phyloP scores from a whole-genome alignment of 495 filamentous ascomycete genomes.

The Podospora tetraspora region DNA sequence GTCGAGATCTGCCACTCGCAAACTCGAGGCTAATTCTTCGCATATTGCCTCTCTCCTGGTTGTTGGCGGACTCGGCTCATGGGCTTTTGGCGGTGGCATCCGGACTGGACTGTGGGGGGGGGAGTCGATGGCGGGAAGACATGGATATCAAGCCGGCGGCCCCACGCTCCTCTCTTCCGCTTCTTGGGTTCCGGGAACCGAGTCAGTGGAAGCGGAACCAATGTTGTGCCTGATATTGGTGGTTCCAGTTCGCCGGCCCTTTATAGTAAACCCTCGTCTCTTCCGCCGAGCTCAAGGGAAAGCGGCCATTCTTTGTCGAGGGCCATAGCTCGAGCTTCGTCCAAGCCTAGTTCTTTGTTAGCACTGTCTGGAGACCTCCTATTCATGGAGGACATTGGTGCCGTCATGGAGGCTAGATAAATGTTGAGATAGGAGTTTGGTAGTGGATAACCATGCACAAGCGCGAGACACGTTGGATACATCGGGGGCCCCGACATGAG shows the following conservation, averaged over 20 bases:
- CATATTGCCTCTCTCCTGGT: background rate
- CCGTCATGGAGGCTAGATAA: background rate
- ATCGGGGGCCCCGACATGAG: background rate
- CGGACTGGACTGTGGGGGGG: background rate
- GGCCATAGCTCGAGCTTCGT: background rate
- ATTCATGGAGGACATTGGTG: background rate
- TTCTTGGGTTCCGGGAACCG: background rate
- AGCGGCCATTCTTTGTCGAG: background rate
- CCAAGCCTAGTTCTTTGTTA: background rate
- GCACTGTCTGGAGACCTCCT: background rate
- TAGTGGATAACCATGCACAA: background rate
- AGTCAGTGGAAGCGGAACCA: background rate
- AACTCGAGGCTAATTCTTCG: background rate
- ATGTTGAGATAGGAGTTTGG: background rate
- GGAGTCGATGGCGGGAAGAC: background rate
- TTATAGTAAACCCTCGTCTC: background rate
- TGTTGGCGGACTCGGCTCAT: background rate
- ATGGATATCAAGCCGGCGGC: background rate
- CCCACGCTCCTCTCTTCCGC: background rate
- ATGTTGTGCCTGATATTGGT: background rate
- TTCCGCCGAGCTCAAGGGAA: background rate
- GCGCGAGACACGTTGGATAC: background rate
- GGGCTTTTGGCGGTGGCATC: background rate
- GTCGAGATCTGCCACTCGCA: background rate
- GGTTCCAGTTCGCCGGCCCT: background rate